These are phyloP conservation scores for Eruca vesicaria DNA, from an alignment of 441 rosid genomes.

Conservation along the genomic window DNA sequence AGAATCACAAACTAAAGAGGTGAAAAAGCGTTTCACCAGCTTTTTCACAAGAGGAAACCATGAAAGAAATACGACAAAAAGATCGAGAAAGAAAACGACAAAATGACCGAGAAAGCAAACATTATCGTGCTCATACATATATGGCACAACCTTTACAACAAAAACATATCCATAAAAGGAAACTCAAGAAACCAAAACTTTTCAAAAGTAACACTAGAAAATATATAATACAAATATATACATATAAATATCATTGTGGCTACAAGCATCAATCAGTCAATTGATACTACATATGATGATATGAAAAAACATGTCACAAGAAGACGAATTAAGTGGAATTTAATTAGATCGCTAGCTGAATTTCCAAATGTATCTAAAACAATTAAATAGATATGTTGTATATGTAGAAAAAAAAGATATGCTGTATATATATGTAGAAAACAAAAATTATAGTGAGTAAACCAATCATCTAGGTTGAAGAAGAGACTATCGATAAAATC, in stretches of 20 bases:
- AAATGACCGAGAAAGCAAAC: conserved; percentile 11
- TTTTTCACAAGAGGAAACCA: neutral
- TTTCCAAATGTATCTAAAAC: conserved; percentile 12
- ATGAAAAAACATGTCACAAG: neutral
- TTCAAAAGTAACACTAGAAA: conserved; percentile 18
- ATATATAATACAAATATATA: neutral
- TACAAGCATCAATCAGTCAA: conserved; percentile 23
- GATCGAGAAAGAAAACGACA: conserved; percentile 19
- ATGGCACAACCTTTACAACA: conserved; percentile 24
- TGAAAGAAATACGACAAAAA: conserved; percentile 2
- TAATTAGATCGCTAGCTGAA: conserved; percentile 10
- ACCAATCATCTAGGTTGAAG: neutral
- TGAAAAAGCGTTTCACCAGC: too few relatives aligned
- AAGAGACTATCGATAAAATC: neutral
- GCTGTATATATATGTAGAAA: neutral
- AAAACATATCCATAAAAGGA: conserved; percentile 31
- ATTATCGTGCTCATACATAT: conserved; percentile 23
- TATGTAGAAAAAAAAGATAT: neutral
- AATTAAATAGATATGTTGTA: neutral
- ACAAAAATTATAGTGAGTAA: conserved; percentile 5
- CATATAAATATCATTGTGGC: neutral
- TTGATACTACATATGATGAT: neutral
- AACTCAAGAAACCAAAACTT: conserved; percentile 24
- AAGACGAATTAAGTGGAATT: conserved; percentile 5
- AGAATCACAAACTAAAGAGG: neutral